A percentile compares a stretch with the other conserved stretches of the same genome.
Evolutionary conservation across 2,329 filamentous ascomycete genomes (phyloP).

Genomic region (Cytospora piceicola): DNA sequence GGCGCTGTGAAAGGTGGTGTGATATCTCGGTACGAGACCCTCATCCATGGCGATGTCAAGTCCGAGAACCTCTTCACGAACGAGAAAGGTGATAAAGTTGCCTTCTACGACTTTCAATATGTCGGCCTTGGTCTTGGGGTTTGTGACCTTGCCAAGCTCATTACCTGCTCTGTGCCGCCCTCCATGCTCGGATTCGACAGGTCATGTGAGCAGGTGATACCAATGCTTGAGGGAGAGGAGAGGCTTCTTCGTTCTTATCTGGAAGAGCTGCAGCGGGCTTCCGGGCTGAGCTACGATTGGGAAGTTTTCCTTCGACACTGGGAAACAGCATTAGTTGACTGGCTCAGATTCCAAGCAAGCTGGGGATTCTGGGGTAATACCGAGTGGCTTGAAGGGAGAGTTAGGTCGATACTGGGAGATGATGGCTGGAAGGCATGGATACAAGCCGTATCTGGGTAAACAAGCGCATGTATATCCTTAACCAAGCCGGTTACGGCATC

Average conservation of each 20-base stretch:
- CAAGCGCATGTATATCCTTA: neutral
- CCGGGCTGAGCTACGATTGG: slow-evolving; percentile 54
- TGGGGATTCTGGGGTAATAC: slow-evolving; percentile 67
- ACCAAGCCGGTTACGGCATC: too few species aligned
- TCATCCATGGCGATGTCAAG: slow-evolving; percentile 72
- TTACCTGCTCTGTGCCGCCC: slow-evolving; percentile 66
- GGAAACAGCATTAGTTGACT: slow-evolving; percentile 70
- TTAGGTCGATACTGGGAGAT: slow-evolving; percentile 53
- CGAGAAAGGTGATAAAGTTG: slow-evolving; percentile 51
- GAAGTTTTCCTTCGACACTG: slow-evolving; percentile 60
- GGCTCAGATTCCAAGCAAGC: slow-evolving; percentile 64
- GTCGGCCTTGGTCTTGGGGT: slow-evolving; percentile 66
- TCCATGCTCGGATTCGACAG: slow-evolving; percentile 49
- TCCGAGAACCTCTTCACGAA: slow-evolving; percentile 69
- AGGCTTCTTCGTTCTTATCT: slow-evolving; percentile 57
- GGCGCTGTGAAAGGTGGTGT: neutral
- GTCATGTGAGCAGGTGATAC: slow-evolving; percentile 40
- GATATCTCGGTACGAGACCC: slow-evolving; percentile 47
- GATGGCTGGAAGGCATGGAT: slow-evolving; percentile 39
- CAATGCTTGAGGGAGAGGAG: slow-evolving; percentile 56
- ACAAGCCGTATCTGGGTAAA: neutral
- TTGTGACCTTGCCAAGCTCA: slow-evolving; percentile 68
- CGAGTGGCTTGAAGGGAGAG: slow-evolving; percentile 59
- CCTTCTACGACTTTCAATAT: slow-evolving; percentile 74
- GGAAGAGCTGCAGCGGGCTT: slow-evolving; percentile 39